Evolutionary conservation across 371 early-diverging fungal genomes (phyloP), one percentile per base, ranked within the genome.

Genomic region (Mortierella sp.): DNA sequence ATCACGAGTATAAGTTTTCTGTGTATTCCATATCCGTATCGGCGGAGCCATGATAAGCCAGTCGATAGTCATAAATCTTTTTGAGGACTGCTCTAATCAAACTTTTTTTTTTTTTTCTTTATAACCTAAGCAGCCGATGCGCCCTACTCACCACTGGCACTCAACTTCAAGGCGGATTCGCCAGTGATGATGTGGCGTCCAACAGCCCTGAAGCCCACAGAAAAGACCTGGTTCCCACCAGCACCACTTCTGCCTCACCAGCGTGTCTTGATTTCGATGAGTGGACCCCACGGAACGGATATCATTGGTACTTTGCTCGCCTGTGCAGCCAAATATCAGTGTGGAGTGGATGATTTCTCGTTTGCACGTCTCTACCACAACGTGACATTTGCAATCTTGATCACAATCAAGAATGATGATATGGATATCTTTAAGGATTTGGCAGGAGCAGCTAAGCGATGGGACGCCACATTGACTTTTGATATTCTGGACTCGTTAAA

Each of bases 201-300:
- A 5, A 83, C 73, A 3, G 66, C 75, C 3, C 32, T 75, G 30
- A 70, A 76, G 18, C 70, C 70, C 0, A 83, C 77, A 16, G 75
- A 83, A 62, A 78, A 84, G 64, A 72, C 77, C 45, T 77, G 68
- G 67, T 78, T 86, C 70, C 89, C 72, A 63, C 86, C 87, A 20
- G 86, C 78, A 77, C 86, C 68, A 5, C 73, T 86, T 16, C 72
- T 87, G 45, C 91, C 89, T 40, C 86, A 89, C 58, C 93, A 93
- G 66, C 88, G 88, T 57, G 88, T 93, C 6, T 75, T 93, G n/a
- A 89, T 93, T 39, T 90, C 92, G 32, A 83, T 95, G 73, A 90
- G 94, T 24, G 96, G 96, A 6, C 94, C 94, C 8, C 96, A 96
- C 75, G 96, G 96, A 58, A 96, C 96, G 0, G 96, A 96, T 74